phyloP scores from a whole-genome alignment of 352 stramenopile species.

The Achlya hypogyna region DNA sequence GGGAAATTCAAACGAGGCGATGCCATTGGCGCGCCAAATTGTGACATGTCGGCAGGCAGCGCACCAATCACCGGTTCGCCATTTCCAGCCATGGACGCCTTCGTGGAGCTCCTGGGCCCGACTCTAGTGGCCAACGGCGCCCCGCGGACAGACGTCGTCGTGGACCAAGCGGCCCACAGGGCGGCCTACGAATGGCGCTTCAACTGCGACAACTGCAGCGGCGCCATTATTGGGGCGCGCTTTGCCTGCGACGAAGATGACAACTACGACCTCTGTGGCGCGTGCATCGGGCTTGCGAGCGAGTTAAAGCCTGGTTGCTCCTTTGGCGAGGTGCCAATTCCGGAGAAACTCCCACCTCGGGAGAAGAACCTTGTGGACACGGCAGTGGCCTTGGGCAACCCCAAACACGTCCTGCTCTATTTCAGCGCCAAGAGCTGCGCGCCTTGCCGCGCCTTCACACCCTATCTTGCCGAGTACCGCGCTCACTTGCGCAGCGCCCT shows the following conservation, averaged over 20 bases:
- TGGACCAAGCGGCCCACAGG: background rate
- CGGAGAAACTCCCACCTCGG: background rate
- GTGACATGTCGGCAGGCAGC: background rate
- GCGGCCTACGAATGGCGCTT: background rate
- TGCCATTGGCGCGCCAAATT: too few species aligned
- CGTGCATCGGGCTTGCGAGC: background rate
- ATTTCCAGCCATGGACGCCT: background rate
- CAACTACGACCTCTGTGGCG: background rate
- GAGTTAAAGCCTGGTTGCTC: background rate
- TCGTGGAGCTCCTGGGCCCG: background rate
- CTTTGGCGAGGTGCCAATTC: background rate
- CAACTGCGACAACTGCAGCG: background rate
- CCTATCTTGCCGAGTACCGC: conserved; percentile 85
- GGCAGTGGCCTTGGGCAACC: conserved; percentile 27
- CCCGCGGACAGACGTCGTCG: background rate
- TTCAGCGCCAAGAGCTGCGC: conserved; percentile 94
- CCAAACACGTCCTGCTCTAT: conserved; percentile 87
- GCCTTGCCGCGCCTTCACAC: conserved; percentile 91
- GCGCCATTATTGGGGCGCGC: background rate
- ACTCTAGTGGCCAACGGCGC: background rate
- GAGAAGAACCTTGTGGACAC: background rate
- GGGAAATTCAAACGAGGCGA: background rate
- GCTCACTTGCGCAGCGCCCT: conserved; percentile 73
- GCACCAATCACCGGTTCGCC: too few species aligned
- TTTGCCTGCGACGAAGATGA: background rate